These are phyloP conservation scores for Podospora fimiseda DNA, from an alignment of 495 filamentous ascomycete species.

Conservation along the genomic window DNA sequence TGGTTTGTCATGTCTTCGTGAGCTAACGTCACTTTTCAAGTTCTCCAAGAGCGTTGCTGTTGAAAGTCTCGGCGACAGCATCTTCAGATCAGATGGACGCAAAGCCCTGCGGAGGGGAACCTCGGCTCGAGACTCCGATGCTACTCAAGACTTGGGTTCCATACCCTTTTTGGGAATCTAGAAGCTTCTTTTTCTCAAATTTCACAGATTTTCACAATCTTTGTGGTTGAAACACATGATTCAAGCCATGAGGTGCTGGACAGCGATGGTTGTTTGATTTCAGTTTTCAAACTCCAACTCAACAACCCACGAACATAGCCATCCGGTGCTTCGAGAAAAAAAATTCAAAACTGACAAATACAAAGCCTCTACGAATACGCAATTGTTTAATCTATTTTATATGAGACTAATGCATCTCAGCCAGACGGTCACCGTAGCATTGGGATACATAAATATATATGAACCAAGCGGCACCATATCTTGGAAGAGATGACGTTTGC, in stretches of 20 bases:
- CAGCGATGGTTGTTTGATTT: no score
- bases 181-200: not conserved
- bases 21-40: not conserved
- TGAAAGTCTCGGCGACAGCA: not conserved
- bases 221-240: no score
- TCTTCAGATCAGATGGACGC: not conserved
- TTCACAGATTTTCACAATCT: not conserved
- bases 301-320: no score
- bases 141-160: not conserved
- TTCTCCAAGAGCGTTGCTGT: not conserved
- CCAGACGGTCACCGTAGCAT: not conserved
- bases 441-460: not conserved
- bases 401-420: not conserved
- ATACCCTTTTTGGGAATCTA: not conserved
- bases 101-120: not conserved
- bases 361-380: no score
- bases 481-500: not conserved
- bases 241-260: no score
- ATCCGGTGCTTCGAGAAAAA: no score
- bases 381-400: no score
- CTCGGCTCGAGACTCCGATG: constrained; percentile 2
- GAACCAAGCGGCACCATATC: not conserved
- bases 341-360: no score
- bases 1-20: no score
- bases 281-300: no score